Percentiles rank a stretch among this genome's conserved stretches.
phyloP scores from a whole-genome alignment of 1,284 basidiomycete species.

The Cutaneotrichosporon sp. region DNA sequence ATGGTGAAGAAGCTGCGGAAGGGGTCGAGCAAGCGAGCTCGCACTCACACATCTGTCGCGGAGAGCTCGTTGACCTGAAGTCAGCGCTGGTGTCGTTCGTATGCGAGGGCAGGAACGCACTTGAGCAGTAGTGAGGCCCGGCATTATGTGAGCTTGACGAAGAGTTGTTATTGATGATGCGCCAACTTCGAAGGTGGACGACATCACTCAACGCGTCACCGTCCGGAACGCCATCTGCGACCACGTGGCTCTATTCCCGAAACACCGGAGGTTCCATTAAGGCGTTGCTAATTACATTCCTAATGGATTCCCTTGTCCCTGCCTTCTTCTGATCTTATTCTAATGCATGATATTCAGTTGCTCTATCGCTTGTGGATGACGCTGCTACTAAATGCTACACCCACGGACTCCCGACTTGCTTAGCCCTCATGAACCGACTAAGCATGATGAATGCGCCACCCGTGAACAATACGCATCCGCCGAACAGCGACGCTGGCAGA shows the following conservation, averaged over 20 bases:
- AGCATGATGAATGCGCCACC: not conserved
- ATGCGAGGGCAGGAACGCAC: slow-evolving; percentile 25
- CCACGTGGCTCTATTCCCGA: slow-evolving; percentile 17
- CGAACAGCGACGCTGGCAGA: slow-evolving; percentile 35
- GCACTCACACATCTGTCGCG: slow-evolving; percentile 48
- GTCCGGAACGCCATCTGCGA: not conserved
- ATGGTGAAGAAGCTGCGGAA: not conserved
- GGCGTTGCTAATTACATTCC: not conserved
- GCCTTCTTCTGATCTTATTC: not conserved
- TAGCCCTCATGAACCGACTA: slow-evolving; percentile 11
- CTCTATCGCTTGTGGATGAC: not conserved
- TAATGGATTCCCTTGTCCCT: not conserved
- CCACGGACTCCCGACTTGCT: slow-evolving; percentile 22
- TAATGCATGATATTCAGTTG: not conserved
- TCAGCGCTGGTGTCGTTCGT: slow-evolving; percentile 13
- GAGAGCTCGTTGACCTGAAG: slow-evolving; percentile 50
- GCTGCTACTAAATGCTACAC: slow-evolving; percentile 14
- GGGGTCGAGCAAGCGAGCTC: not conserved
- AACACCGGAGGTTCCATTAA: not conserved
- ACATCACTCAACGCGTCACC: slow-evolving; percentile 17
- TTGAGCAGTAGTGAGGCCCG: slow-evolving; percentile 52
- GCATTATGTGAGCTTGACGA: slow-evolving; percentile 33
- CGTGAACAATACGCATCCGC: slow-evolving; percentile 30
- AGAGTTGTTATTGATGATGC: slow-evolving; percentile 12
- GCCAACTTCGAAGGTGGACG: not conserved